phyloP scores from a whole-genome alignment of 768 basidiomycete genomes.

The Panellus pusillus region DNA sequence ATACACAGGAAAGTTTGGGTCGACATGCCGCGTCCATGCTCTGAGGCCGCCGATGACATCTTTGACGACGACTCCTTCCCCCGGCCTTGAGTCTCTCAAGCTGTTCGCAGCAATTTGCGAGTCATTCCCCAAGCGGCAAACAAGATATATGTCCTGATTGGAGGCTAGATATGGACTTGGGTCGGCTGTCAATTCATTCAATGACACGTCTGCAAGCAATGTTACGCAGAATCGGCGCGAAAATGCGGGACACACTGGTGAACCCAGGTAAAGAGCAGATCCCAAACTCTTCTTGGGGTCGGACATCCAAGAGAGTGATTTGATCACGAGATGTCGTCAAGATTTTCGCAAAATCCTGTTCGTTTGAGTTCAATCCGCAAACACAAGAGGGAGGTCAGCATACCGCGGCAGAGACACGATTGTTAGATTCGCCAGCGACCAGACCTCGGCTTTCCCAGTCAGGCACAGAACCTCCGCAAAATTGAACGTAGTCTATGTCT shows the following conservation, averaged over 20 bases:
- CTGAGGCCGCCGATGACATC: slow-evolving; percentile 82
- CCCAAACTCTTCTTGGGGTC: slow-evolving; percentile 76
- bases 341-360: slow-evolving; percentile 25
- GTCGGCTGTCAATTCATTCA: slow-evolving; percentile 60
- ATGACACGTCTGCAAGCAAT: slow-evolving; percentile 64
- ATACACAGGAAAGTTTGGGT: slow-evolving; percentile 79
- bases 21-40: slow-evolving; percentile 77
- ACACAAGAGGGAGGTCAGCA: not conserved
- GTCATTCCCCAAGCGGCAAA: slow-evolving; percentile 92
- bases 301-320: slow-evolving; percentile 70
- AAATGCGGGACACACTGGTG: slow-evolving; percentile 50
- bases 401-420: slow-evolving; percentile 49
- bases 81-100: slow-evolving; percentile 39
- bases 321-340: slow-evolving; percentile 12
- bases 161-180: slow-evolving; percentile 48
- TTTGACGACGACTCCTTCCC: slow-evolving; percentile 38
- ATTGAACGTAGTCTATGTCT: slow-evolving; percentile 76
- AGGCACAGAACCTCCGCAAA: slow-evolving; percentile 75
- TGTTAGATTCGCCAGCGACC: slow-evolving; percentile 35
- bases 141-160: slow-evolving; percentile 46
- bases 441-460: slow-evolving; percentile 66
- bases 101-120: slow-evolving; percentile 84
- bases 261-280: slow-evolving; percentile 82
- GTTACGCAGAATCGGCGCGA: slow-evolving; percentile 3
- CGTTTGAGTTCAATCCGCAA: not conserved